Conservation (phyloP, 140 eudicot genomes). For the Oenanthe javanica region DNA sequence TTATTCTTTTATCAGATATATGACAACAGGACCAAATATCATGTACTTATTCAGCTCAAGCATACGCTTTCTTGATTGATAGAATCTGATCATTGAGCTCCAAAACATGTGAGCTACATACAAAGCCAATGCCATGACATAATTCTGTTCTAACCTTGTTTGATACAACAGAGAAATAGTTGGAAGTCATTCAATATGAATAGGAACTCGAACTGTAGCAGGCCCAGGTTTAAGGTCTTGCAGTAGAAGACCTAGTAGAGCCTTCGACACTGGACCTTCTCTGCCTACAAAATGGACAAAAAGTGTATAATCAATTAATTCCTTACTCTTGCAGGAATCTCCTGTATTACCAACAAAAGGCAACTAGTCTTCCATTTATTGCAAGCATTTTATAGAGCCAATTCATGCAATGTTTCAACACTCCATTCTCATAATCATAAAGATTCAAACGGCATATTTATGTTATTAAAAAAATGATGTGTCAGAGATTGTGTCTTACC, state of each 20-base stretch:
- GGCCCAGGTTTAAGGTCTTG: slow-evolving; percentile 87
- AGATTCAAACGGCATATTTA: neutral
- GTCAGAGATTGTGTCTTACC: slow-evolving; percentile 40
- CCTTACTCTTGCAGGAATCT: neutral
- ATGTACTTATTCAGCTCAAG: neutral
- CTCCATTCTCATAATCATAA: neutral
- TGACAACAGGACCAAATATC: neutral
- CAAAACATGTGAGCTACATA: neutral
- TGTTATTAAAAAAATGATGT: neutral
- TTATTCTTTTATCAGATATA: neutral
- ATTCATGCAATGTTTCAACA: neutral
- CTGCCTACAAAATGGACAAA: slow-evolving; percentile 38
- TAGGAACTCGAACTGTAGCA: slow-evolving; percentile 47
- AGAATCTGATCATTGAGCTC: neutral
- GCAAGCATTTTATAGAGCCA: neutral
- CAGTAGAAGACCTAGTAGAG: slow-evolving; percentile 57
- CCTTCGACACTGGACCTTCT: slow-evolving; percentile 73
- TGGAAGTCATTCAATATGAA: slow-evolving; percentile 36
- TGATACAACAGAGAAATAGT: neutral
- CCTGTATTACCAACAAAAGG: neutral
- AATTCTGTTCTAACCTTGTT: neutral
- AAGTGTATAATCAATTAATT: neutral
- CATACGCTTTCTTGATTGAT: neutral
- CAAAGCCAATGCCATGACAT: neutral
- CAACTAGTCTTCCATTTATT: neutral